Percentiles rank a stretch among this genome's conserved stretches.
Conservation (phyloP, 2,329 filamentous ascomycete species). For the Epichloe gansuensis region DNA sequence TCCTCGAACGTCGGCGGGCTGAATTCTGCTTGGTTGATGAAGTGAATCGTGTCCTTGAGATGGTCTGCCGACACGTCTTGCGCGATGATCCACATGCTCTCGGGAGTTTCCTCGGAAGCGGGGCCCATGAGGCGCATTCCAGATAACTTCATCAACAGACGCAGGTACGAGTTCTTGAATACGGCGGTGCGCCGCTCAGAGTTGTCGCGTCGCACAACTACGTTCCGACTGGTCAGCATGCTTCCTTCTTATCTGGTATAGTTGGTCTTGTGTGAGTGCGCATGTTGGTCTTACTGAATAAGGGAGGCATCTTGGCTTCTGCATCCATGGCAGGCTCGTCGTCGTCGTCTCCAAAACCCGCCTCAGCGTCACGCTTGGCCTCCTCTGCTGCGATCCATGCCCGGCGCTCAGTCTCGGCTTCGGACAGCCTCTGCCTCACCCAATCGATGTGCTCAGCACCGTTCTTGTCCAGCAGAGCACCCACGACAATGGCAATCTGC, state of each 20-base stretch:
- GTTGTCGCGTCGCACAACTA: slow-evolving; percentile 47
- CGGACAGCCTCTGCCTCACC: slow-evolving; percentile 59
- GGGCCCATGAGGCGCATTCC: slow-evolving; percentile 50
- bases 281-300: slow-evolving; percentile 19
- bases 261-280: not conserved
- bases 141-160: slow-evolving; percentile 67
- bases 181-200: slow-evolving; percentile 58
- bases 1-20: slow-evolving; percentile 67
- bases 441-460: slow-evolving; percentile 66
- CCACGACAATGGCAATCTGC: slow-evolving; percentile 69
- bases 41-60: slow-evolving; percentile 54
- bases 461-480: slow-evolving; percentile 66
- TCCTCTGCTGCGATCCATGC: slow-evolving; percentile 64
- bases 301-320: slow-evolving; percentile 18
- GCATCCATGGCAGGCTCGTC: slow-evolving; percentile 14
- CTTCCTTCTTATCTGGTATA: not conserved
- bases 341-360: slow-evolving; percentile 19
- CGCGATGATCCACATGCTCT: slow-evolving; percentile 69
- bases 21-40: slow-evolving; percentile 68
- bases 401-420: slow-evolving; percentile 58
- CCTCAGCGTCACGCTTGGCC: slow-evolving; percentile 33
- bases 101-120: slow-evolving; percentile 53
- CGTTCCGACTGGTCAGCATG: slow-evolving; percentile 18
- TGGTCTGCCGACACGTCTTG: slow-evolving; percentile 47
- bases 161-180: slow-evolving; percentile 80